Conservation (phyloP, 2,329 filamentous ascomycete species). For the Neonectria magnoliae region DNA sequence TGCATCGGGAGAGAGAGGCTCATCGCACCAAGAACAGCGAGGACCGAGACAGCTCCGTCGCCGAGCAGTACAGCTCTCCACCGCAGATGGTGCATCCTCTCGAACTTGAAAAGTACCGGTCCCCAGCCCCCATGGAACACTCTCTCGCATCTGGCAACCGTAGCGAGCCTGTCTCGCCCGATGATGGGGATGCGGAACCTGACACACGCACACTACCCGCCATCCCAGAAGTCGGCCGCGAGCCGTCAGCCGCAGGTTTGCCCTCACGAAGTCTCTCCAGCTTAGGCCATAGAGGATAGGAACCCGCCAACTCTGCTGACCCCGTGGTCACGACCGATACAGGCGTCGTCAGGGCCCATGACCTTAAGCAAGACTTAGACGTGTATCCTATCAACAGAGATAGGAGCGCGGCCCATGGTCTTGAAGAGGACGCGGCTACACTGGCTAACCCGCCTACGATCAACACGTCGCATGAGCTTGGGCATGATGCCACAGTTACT, state of each 20-base stretch:
- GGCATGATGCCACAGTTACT: conserved; percentile 18
- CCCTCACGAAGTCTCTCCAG: conserved; percentile 11
- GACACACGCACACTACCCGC: conserved; percentile 21
- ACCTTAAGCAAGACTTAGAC: conserved; percentile 24
- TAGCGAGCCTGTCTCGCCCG: conserved; percentile 12
- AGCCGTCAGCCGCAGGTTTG: conserved; percentile 10
- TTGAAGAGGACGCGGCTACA: conserved; percentile 28
- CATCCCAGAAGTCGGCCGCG: conserved; percentile 32
- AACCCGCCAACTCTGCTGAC: conserved; percentile 29
- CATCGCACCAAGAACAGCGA: conserved; percentile 20
- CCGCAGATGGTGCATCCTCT: conserved; percentile 36
- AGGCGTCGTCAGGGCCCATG: conserved; percentile 20
- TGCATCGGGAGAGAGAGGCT: conserved; percentile 40
- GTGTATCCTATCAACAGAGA: not conserved
- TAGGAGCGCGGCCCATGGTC: conserved; percentile 16
- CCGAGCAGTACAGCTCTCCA: conserved; percentile 34
- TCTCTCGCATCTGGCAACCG: conserved; percentile 13
- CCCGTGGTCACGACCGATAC: conserved; percentile 23
- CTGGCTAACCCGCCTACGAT: conserved; percentile 22
- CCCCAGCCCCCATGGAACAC: conserved; percentile 36
- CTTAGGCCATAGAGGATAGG: conserved; percentile 16
- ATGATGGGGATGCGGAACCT: not conserved
- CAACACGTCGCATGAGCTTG: conserved; percentile 26
- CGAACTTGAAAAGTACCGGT: conserved; percentile 32
- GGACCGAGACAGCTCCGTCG: conserved; percentile 3